phyloP scores from a whole-genome alignment of 73 alveolate species.

The Uronychia setigera region DNA sequence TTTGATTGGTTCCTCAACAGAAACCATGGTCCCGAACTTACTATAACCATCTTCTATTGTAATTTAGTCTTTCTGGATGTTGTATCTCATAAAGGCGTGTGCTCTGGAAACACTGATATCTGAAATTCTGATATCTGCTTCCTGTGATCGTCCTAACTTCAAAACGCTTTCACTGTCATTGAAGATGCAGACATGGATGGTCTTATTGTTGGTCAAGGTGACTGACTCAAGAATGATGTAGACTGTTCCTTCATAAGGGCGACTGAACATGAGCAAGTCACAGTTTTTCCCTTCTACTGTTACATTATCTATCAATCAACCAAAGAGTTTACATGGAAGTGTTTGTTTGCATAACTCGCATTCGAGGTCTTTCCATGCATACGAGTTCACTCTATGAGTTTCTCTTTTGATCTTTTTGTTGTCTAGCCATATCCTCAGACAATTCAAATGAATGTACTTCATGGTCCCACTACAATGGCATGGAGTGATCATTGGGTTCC shows the following conservation, averaged over 20 bases:
- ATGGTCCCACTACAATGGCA: constrained; percentile 66
- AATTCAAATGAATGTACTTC: constrained; percentile 60
- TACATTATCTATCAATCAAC: neutral
- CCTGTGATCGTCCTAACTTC: constrained; percentile 81
- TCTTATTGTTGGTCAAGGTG: constrained; percentile 23
- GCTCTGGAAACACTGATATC: constrained; percentile 86
- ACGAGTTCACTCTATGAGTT: constrained; percentile 41
- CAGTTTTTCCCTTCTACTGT: constrained; percentile 19
- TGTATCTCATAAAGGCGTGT: constrained; percentile 64
- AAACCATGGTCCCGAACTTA: neutral
- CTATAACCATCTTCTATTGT: neutral
- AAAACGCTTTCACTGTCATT: neutral
- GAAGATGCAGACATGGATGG: constrained; percentile 21
- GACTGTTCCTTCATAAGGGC: constrained; percentile 15
- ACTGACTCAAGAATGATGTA: constrained; percentile 26
- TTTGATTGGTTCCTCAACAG: neutral
- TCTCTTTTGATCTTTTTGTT: constrained; percentile 43
- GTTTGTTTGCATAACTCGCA: constrained; percentile 82
- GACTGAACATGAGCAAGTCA: constrained; percentile 14
- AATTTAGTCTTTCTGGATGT: constrained; percentile 22
- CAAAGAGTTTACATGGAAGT: constrained; percentile 61
- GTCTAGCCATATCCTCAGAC: constrained; percentile 60
- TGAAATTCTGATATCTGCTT: constrained; percentile 75
- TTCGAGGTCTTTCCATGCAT: constrained; percentile 69
- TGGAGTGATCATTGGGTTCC: constrained; percentile 63